These are phyloP conservation scores for Claviceps sorghi DNA, from an alignment of 2,329 filamentous ascomycete species.

Conservation along the genomic window DNA sequence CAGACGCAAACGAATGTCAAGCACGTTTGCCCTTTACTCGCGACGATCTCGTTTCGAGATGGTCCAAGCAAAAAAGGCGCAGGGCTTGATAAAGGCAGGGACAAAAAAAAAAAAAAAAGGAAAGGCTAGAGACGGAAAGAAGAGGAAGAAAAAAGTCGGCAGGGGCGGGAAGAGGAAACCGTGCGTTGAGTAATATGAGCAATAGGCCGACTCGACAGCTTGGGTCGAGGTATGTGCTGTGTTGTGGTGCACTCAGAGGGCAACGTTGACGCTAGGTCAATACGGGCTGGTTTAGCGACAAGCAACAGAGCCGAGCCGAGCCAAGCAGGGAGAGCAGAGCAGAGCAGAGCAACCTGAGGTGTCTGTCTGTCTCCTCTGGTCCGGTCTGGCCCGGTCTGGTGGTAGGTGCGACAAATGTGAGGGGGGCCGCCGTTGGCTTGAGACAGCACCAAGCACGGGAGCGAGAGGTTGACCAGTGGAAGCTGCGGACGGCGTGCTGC, in stretches of 20 bases:
- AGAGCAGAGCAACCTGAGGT: not conserved
- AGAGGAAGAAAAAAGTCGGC: not conserved
- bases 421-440: conserved; percentile 8
- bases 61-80: conserved; percentile 32
- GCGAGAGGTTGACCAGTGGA: conserved; percentile 3
- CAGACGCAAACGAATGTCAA: conserved; percentile 18
- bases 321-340: not conserved
- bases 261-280: not conserved
- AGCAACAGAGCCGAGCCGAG: not conserved
- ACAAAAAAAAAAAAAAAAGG: no score
- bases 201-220: not conserved
- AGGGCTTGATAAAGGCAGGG: not conserved
- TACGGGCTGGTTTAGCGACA: not conserved
- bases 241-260: not conserved
- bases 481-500: not conserved
- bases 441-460: conserved; percentile 1
- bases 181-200: not conserved
- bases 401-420: conserved; percentile 8
- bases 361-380: not conserved
- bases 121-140: not conserved
- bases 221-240: not conserved
- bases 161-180: not conserved
- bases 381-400: not conserved
- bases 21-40: conserved; percentile 26
- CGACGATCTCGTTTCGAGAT: conserved; percentile 29